phyloP scores from a whole-genome alignment of 306 rosid genomes.

The Corylus avellana region DNA sequence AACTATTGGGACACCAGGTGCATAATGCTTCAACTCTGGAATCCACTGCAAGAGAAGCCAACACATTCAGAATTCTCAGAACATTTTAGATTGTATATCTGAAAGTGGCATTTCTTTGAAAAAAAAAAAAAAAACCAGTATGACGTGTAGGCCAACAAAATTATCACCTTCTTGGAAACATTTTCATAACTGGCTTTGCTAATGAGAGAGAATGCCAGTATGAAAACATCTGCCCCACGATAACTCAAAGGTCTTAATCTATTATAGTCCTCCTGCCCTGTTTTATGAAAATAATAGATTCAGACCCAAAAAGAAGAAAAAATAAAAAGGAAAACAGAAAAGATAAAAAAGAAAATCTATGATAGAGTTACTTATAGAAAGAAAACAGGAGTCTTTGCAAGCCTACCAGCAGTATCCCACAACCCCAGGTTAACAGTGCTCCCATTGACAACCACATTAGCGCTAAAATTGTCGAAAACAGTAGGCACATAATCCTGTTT shows the following conservation, averaged over 20 bases:
- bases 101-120: background rate
- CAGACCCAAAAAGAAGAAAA: conserved; percentile 18
- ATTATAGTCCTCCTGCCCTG: conserved; percentile 72
- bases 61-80: conserved; percentile 17
- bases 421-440: conserved; percentile 91
- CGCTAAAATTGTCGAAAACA: conserved; percentile 97
- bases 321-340: background rate
- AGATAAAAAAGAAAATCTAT: background rate
- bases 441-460: conserved; percentile 98
- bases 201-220: conserved; percentile 67
- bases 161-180: conserved; percentile 65
- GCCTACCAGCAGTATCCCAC: conserved; percentile 98
- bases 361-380: background rate
- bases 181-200: conserved; percentile 75
- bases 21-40: conserved; percentile 99
- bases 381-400: conserved; percentile 13
- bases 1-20: conserved; percentile 96
- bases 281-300: conserved; percentile 38
- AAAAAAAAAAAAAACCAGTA: background rate
- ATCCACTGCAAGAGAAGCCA: conserved; percentile 81
- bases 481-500: conserved; percentile 96
- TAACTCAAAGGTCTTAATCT: conserved; percentile 72
- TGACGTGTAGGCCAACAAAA: conserved; percentile 11
- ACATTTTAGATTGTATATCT: background rate
- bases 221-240: conserved; percentile 74